Conservation (phyloP, 306 rosid genomes). For the Corylus heterophylla region DNA sequence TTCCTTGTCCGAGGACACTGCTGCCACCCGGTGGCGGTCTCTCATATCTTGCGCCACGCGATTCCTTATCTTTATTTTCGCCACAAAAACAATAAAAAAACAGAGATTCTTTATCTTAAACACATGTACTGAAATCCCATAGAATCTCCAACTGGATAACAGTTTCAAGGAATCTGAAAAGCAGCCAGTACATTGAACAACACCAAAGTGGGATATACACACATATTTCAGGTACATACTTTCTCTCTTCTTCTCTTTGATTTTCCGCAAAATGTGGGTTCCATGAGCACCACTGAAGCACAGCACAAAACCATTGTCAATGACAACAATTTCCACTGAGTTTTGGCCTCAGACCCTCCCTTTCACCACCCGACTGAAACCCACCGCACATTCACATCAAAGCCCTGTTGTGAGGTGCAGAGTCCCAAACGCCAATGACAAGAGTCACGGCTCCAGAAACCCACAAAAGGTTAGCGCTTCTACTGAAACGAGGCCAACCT, state of each 20-base stretch:
- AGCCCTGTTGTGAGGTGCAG: slow-evolving; percentile 32
- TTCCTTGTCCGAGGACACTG: no score
- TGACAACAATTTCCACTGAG: slow-evolving; percentile 66
- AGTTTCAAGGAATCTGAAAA: not conserved
- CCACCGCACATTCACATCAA: slow-evolving; percentile 34
- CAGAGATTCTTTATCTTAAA: slow-evolving; percentile 37
- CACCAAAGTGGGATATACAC: not conserved
- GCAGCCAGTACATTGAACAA: not conserved
- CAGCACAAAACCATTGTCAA: slow-evolving; percentile 20
- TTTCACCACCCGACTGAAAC: slow-evolving; percentile 30
- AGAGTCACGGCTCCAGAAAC: slow-evolving; percentile 28
- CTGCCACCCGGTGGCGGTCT: no score
- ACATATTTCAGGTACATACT: slow-evolving; percentile 8
- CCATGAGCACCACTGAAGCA: slow-evolving; percentile 27
- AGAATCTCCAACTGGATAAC: not conserved
- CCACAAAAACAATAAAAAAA: not conserved
- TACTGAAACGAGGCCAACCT: slow-evolving; percentile 36
- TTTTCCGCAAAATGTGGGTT: slow-evolving; percentile 10
- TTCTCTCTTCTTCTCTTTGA: not conserved
- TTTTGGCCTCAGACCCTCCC: slow-evolving; percentile 53
- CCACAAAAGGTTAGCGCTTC: slow-evolving; percentile 28
- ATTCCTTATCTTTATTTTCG: no score
- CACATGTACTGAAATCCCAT: not conserved
- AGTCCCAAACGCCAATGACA: slow-evolving; percentile 33
- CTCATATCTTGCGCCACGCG: no score